Evolutionary conservation across 768 basidiomycete genomes (phyloP), one percentile per base, ranked within the genome.

Genomic region (Leccinum longicurvipes): DNA sequence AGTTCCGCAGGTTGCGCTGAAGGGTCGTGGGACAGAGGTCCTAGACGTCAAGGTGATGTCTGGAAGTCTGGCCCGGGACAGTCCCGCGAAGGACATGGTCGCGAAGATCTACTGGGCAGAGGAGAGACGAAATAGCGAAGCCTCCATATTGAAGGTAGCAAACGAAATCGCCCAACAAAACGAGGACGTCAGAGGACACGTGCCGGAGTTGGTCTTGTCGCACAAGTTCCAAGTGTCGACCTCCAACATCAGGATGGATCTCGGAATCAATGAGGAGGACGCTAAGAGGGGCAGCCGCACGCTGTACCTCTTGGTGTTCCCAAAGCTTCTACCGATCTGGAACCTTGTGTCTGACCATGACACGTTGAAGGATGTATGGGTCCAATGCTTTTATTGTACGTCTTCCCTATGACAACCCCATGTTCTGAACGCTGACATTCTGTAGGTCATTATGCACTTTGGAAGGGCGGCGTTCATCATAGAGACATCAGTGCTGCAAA

Each of bases 401-500:
- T 45, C 44, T 25, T 46, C 45, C 17, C 15, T 4, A 5, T 3
- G 5, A 25, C 15, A 8, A n/a, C 4, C 4, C 24, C 15, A 8
- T 46, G 45, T 10, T 17, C 24, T 32, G 5, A 32, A 15, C 0
- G 14, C 24, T 46, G 45, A 46, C 27, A 44, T 47, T 3, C 12
- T 25, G 34, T 39, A 61, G 57, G 54, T 27, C 60, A 63, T 34
- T 27, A 34, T 34, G 55, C 21, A 23, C 48, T 63, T 19, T 56
- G 48, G 42, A 48, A 59, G 19, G 21, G 25, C 4, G 39, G 32
- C 3, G 50, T 61, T 11, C 55, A 54, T 14, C 57, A 63, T 36
- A 42, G 58, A 9, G 60, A 63, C 32, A 27, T 61, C 31, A 63
- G 63, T 34, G 34, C 27, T 14, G 1, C 11, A 2, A 65, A 63